These are phyloP conservation scores for carrot (Daucus carota) DNA, from an alignment of 129 eudicot genomes.

Conservation along the genomic window DNA sequence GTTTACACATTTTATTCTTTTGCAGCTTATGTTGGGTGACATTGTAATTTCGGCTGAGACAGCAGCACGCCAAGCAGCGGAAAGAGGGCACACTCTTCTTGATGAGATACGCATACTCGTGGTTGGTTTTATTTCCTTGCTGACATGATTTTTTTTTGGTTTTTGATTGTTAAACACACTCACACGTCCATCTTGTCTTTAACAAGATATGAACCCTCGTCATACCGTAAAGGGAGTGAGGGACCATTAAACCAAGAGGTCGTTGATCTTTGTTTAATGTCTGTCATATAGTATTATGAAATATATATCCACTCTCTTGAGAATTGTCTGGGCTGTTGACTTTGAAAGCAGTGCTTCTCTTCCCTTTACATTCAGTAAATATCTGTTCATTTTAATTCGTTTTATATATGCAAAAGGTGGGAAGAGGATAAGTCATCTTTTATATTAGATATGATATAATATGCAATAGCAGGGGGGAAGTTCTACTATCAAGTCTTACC, in stretches of 20 bases:
- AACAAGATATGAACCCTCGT: too few species aligned
- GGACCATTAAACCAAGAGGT: too few species aligned
- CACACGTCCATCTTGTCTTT: too few species aligned
- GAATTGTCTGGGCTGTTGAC: neutral
- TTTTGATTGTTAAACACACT: too few species aligned
- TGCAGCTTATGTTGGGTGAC: constrained; percentile 93
- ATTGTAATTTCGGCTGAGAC: constrained; percentile 88
- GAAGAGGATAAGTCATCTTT: neutral
- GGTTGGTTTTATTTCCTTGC: constrained; percentile 39
- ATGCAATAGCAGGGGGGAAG: neutral
- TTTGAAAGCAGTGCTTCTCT: neutral
- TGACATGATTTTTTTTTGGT: neutral
- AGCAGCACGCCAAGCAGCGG: constrained; percentile 84
- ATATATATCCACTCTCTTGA: neutral
- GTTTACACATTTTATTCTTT: constrained; percentile 19
- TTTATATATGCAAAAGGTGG: neutral
- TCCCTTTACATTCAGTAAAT: neutral
- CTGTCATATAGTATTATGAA: neutral
- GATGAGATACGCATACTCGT: constrained; percentile 87
- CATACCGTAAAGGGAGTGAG: too few species aligned
- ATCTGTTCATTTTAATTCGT: neutral
- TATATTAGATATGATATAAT: neutral
- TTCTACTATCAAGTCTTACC: neutral
- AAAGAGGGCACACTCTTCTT: constrained; percentile 84
- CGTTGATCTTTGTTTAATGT: neutral